These are phyloP conservation scores for Zizania latifolia DNA, from an alignment of 176 grass and related monocot species.

Conservation along the genomic window DNA sequence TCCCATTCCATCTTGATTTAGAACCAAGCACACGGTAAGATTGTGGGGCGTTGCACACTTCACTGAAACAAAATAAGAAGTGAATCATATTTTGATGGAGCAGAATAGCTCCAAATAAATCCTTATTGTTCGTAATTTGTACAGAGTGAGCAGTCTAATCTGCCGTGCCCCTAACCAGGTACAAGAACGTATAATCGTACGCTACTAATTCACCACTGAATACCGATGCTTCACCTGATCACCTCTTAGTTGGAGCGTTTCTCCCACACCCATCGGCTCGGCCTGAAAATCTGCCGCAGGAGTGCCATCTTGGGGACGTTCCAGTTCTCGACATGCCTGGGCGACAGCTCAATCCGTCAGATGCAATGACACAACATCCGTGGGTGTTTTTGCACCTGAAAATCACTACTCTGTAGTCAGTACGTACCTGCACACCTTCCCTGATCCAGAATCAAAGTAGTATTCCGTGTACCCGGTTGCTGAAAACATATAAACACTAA, in stretches of 20 bases:
- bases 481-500: constrained; percentile 10
- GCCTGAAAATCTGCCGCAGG: constrained; percentile 84
- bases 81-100: no score
- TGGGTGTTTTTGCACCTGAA: background rate
- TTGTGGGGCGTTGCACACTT: no score
- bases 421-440: constrained; percentile 74
- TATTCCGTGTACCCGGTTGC: constrained; percentile 95
- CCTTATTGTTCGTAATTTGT: no score
- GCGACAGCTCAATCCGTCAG: background rate
- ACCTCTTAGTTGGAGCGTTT: constrained; percentile 18
- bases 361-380: background rate
- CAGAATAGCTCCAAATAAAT: no score
- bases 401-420: background rate
- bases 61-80: no score
- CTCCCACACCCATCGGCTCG: constrained; percentile 75
- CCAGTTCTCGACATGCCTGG: constrained; percentile 80
- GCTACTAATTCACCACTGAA: background rate
- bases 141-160: background rate
- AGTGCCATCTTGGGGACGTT: constrained; percentile 88
- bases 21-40: no score
- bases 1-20: no score
- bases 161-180: background rate
- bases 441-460: constrained; percentile 64
- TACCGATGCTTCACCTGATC: background rate
- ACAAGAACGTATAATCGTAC: background rate